These are phyloP conservation scores for Lactarius deliciosus DNA, from an alignment of 768 basidiomycete species.

Conservation along the genomic window DNA sequence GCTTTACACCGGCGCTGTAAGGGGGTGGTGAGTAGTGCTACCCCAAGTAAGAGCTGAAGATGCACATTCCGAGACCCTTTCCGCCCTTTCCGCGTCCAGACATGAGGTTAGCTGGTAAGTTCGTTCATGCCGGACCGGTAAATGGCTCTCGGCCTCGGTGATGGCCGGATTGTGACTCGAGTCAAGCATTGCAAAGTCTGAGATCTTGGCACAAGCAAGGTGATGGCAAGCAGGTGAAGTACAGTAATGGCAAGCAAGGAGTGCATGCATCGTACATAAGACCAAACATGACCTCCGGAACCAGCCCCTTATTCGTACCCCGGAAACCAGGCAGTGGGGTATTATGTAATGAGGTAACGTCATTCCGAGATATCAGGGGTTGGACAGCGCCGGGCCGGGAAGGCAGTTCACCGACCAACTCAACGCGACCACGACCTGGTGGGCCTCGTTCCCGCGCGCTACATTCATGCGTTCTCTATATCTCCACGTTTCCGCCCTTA, in stretches of 20 bases:
- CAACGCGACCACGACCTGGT: neutral
- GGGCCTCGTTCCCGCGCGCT: neutral
- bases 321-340: neutral
- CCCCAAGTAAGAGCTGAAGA: neutral
- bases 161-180: too few relatives aligned
- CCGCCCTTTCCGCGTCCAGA: constrained; percentile 52
- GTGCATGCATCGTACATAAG: too few relatives aligned
- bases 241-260: too few relatives aligned
- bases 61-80: constrained; percentile 46
- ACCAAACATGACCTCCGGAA: too few relatives aligned
- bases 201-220: too few relatives aligned
- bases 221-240: too few relatives aligned
- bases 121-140: neutral
- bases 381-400: neutral
- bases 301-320: too few relatives aligned
- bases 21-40: neutral
- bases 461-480: constrained; percentile 51
- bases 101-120: constrained; percentile 32
- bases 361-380: neutral
- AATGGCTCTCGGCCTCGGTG: too few relatives aligned
- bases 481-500: constrained; percentile 75
- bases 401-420: neutral
- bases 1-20: constrained; percentile 42
- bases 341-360: neutral
- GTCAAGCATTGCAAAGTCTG: too few relatives aligned